Conservation (phyloP, 106 monocot species). For the Chionographis japonica region DNA sequence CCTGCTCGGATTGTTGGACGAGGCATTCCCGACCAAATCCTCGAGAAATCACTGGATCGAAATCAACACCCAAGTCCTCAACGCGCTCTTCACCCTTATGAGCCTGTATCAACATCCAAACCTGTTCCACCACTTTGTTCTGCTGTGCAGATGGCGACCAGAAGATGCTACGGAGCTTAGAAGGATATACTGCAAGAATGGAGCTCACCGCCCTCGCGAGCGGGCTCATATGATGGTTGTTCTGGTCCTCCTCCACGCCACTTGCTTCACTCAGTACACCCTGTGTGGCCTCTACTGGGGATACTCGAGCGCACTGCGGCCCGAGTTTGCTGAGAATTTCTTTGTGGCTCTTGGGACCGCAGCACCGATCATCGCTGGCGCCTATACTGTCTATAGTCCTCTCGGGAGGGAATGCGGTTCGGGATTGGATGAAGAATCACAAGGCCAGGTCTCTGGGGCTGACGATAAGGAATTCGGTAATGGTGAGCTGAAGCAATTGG, state of each 20-base stretch:
- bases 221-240: slow-evolving; percentile 35
- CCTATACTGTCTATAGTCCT: slow-evolving; percentile 35
- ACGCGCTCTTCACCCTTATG: slow-evolving; percentile 55
- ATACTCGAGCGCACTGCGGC: slow-evolving; percentile 13
- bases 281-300: slow-evolving; percentile 44
- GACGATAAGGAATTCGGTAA: too few species aligned
- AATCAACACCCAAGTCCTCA: slow-evolving; percentile 44
- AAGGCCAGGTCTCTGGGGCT: too few species aligned
- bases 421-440: slow-evolving; percentile 9
- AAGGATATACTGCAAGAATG: slow-evolving; percentile 41
- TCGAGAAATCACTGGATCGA: slow-evolving; percentile 35
- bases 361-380: slow-evolving; percentile 18
- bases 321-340: slow-evolving; percentile 17
- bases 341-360: slow-evolving; percentile 16
- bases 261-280: slow-evolving; percentile 41
- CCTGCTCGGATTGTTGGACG: slow-evolving; percentile 24
- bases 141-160: slow-evolving; percentile 34
- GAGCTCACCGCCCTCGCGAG: slow-evolving; percentile 21
- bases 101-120: slow-evolving; percentile 41
- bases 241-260: slow-evolving; percentile 35
- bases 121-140: slow-evolving; percentile 38
- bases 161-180: slow-evolving; percentile 25
- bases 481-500: neutral
- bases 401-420: slow-evolving; percentile 17
- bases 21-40: slow-evolving; percentile 14